phyloP scores from a whole-genome alignment of 2,329 filamentous ascomycete species.

The Alternaria arbusti region DNA sequence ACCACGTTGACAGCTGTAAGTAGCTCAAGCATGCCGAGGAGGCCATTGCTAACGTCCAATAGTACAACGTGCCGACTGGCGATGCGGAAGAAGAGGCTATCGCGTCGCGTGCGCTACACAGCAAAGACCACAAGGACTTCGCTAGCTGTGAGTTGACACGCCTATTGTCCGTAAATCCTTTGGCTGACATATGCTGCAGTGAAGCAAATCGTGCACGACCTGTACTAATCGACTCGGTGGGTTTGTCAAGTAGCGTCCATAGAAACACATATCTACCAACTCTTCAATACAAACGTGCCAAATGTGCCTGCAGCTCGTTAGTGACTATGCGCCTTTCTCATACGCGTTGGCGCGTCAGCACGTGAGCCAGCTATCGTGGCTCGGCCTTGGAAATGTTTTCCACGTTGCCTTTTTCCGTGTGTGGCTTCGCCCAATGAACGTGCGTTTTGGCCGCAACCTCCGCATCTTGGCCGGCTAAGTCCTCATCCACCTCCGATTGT shows the following conservation, averaged over 20 bases:
- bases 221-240: slow-evolving; percentile 27
- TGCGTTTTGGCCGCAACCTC: slow-evolving; percentile 19
- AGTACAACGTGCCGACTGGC: slow-evolving; percentile 46
- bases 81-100: slow-evolving; percentile 47
- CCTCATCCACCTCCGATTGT: slow-evolving; percentile 31
- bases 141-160: slow-evolving; percentile 33
- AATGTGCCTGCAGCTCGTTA: neutral
- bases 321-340: neutral
- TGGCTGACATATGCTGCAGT: slow-evolving; percentile 27
- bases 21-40: neutral
- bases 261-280: neutral
- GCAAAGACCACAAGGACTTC: slow-evolving; percentile 48
- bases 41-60: slow-evolving; percentile 16
- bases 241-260: neutral
- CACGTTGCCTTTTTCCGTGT: slow-evolving; percentile 19
- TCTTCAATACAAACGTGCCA: neutral
- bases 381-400: slow-evolving; percentile 27
- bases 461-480: slow-evolving; percentile 30
- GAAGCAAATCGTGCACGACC: slow-evolving; percentile 40
- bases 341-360: slow-evolving; percentile 2
- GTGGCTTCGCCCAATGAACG: slow-evolving; percentile 15
- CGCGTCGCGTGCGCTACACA: slow-evolving; percentile 41
- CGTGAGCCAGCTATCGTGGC: neutral
- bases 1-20: slow-evolving; percentile 45
- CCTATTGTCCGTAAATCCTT: too few species aligned